Evolutionary conservation across 1,284 basidiomycete species (phyloP).

Genomic region (Ustilago bromivora): DNA sequence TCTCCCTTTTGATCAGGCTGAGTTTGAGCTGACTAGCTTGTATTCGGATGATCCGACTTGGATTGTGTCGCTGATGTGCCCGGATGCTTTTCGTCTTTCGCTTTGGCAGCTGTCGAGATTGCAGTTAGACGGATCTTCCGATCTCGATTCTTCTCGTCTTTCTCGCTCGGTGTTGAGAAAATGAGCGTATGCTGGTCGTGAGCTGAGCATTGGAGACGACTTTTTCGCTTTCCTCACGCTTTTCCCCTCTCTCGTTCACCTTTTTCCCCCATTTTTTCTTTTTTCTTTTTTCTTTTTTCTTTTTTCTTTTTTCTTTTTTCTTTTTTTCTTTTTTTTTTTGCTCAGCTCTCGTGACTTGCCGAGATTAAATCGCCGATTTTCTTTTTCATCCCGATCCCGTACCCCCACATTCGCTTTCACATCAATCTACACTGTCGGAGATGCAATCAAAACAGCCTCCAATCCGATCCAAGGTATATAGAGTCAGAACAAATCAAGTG

Average conservation of each 20-base stretch:
- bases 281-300: not conserved
- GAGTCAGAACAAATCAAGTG: no score
- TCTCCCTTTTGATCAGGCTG: not conserved
- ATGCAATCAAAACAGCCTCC: not conserved
- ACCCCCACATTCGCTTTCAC: not conserved
- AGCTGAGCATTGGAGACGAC: conserved; percentile 10
- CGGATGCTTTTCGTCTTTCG: conserved; percentile 3
- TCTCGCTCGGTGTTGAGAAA: conserved; percentile 5
- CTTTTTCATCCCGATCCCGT: not conserved
- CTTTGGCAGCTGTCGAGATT: conserved; percentile 8
- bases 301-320: not conserved
- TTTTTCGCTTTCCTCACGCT: not conserved
- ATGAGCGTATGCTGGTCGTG: conserved; percentile 9
- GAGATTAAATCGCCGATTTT: conserved; percentile 17
- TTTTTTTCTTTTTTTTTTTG: not conserved
- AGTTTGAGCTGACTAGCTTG: conserved; percentile 1
- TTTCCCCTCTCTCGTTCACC: not conserved
- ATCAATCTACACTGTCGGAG: not conserved
- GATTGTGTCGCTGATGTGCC: not conserved
- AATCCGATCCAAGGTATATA: no score
- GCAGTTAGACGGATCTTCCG: conserved; percentile 19
- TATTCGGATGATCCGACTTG: conserved; percentile 7
- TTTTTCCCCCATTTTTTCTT: not conserved
- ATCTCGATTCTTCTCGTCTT: conserved; percentile 11
- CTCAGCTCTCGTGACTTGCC: conserved; percentile 29